phyloP scores from a whole-genome alignment of 768 basidiomycete genomes.

The Paxillus rubicundulus region DNA sequence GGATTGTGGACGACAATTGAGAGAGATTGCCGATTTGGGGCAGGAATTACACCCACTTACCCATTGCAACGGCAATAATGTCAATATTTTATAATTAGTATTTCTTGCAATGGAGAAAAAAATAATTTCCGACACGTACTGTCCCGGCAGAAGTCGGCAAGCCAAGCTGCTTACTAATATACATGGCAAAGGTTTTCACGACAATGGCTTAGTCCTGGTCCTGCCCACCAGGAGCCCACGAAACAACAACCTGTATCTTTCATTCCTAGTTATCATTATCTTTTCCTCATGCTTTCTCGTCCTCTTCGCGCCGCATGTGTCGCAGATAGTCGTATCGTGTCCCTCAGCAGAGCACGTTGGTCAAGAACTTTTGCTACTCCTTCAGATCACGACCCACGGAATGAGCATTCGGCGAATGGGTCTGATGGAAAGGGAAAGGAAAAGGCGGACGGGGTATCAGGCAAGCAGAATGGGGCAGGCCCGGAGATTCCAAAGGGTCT shows the following conservation, averaged over 20 bases:
- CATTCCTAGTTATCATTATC: background rate
- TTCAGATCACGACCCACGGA: conserved; percentile 29
- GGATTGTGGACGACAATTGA: too few relatives aligned
- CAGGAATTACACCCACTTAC: too few relatives aligned
- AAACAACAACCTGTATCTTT: background rate
- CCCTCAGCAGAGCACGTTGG: conserved; percentile 30
- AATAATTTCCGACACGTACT: too few relatives aligned
- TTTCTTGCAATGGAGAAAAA: too few relatives aligned
- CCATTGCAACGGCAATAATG: too few relatives aligned
- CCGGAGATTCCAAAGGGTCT: conserved; percentile 61
- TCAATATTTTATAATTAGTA: too few relatives aligned
- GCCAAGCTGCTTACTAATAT: background rate
- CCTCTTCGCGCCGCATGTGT: conserved; percentile 53
- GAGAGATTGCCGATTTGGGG: too few relatives aligned
- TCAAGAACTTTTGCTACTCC: conserved; percentile 51
- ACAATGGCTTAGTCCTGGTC: background rate
- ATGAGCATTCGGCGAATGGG: conserved; percentile 25
- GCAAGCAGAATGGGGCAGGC: conserved; percentile 26
- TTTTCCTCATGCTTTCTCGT: conserved; percentile 55
- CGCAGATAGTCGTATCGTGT: conserved; percentile 40
- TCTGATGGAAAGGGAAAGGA: conserved; percentile 31
- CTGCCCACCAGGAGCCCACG: background rate
- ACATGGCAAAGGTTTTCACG: background rate
- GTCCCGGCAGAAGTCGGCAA: conserved; percentile 4
- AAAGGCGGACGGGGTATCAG: conserved; percentile 35